Conservation (phyloP, 371 early-diverging fungal species). For the Blakeslea trispora region DNA sequence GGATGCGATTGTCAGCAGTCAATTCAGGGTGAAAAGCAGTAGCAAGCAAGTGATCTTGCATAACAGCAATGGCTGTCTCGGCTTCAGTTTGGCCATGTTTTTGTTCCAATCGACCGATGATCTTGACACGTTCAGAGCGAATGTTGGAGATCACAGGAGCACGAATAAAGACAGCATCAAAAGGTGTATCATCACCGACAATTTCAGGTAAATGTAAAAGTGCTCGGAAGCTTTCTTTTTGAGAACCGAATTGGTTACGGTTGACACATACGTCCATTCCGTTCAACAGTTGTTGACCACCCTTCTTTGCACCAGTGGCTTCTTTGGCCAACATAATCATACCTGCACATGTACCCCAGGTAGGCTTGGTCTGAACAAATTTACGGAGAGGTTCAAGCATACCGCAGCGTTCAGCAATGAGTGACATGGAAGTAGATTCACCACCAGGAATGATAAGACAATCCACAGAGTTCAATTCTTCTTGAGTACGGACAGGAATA, state of each 20-base stretch:
- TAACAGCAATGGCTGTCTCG: slow-evolving; percentile 84
- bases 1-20: slow-evolving; percentile 82
- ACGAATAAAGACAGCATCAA: slow-evolving; percentile 92
- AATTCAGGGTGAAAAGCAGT: slow-evolving; percentile 97
- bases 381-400: slow-evolving; percentile 74
- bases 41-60: slow-evolving; percentile 83
- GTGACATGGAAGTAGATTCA: slow-evolving; percentile 91
- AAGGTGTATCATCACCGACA: slow-evolving; percentile 47
- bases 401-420: slow-evolving; percentile 84
- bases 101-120: slow-evolving; percentile 60
- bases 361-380: slow-evolving; percentile 76
- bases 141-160: slow-evolving; percentile 88
- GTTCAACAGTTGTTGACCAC: slow-evolving; percentile 84
- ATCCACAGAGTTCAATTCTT: slow-evolving; percentile 71
- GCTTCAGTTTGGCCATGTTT: slow-evolving; percentile 50
- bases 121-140: slow-evolving; percentile 66
- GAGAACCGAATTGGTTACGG: slow-evolving; percentile 94
- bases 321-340: slow-evolving; percentile 88
- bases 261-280: slow-evolving; percentile 83
- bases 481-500: slow-evolving; percentile 70
- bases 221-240: slow-evolving; percentile 86
- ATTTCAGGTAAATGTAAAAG: slow-evolving; percentile 67
- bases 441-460: slow-evolving; percentile 95
- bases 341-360: slow-evolving; percentile 98
- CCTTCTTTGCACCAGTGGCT: slow-evolving; percentile 75